Evolutionary conservation across 2,329 filamentous ascomycete species (phyloP).

Genomic region (Sclerotinia sclerotiorum): DNA sequence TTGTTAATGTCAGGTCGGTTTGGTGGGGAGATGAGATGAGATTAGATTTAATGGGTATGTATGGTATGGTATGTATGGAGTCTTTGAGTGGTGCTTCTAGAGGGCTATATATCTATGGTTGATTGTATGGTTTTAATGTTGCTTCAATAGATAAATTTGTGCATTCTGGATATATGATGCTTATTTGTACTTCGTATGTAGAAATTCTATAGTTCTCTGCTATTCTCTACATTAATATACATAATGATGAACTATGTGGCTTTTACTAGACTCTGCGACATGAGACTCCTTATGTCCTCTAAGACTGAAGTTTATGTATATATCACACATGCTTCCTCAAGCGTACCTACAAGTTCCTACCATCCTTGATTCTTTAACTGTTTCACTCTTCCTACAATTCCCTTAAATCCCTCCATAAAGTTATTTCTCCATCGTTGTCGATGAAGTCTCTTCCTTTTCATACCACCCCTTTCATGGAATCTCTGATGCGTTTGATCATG

Average conservation of each 20-base stretch:
- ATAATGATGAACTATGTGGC: neutral
- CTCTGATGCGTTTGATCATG: conserved; percentile 58
- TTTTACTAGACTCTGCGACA: neutral
- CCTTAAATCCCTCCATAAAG: conserved; percentile 69
- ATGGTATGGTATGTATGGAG: too few relatives aligned
- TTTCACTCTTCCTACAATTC: conserved; percentile 62
- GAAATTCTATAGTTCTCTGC: neutral
- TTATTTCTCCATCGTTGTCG: conserved; percentile 67
- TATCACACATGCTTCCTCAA: conserved; percentile 24
- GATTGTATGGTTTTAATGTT: neutral
- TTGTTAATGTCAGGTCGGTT: too few relatives aligned
- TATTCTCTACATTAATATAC: conserved; percentile 17
- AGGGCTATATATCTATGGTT: too few relatives aligned
- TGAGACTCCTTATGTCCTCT: neutral
- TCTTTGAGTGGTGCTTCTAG: too few relatives aligned
- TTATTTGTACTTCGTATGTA: neutral
- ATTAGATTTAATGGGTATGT: too few relatives aligned
- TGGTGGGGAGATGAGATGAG: too few relatives aligned
- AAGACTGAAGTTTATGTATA: neutral
- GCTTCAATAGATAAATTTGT: neutral
- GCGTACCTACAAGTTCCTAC: conserved; percentile 47
- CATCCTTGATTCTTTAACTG: conserved; percentile 77
- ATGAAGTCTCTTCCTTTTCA: conserved; percentile 74
- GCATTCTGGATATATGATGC: neutral
- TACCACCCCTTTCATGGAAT: conserved; percentile 72